A percentile compares a stretch with the other conserved stretches of the same genome.
These are phyloP conservation scores for Dalechampia spathulata DNA, from an alignment of 441 rosid species.

Conservation along the genomic window DNA sequence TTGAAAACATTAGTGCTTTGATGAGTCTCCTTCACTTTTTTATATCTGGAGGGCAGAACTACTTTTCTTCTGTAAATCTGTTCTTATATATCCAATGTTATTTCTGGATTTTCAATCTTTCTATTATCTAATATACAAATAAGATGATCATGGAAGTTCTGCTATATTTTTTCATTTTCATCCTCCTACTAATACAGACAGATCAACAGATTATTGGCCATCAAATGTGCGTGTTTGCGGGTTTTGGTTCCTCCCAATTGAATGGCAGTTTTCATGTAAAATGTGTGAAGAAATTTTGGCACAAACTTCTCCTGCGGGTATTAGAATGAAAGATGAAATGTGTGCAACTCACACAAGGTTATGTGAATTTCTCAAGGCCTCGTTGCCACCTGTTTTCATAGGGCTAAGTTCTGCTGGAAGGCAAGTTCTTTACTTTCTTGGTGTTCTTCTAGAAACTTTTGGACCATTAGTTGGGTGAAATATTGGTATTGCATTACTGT, in stretches of 20 bases:
- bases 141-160: not conserved
- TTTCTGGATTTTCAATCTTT: no score
- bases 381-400: conserved; percentile 52
- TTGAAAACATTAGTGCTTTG: not conserved
- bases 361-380: conserved; percentile 39
- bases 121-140: not conserved
- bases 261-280: conserved; percentile 85
- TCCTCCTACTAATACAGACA: conserved; percentile 1
- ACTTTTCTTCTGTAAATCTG: no score
- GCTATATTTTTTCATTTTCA: not conserved
- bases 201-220: conserved; percentile 81
- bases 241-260: conserved; percentile 79
- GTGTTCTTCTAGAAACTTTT: not conserved
- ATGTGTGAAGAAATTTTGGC: conserved; percentile 45
- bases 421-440: conserved; percentile 29
- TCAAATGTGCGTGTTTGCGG: conserved; percentile 65
- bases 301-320: conserved; percentile 16
- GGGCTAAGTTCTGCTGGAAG: conserved; percentile 86
- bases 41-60: not conserved
- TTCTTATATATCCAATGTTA: no score
- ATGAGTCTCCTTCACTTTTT: not conserved
- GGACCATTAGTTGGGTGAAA: not conserved
- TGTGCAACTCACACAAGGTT: conserved; percentile 60
- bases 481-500: not conserved
- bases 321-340: conserved; percentile 23